Evolutionary conservation across 306 rosid genomes (phyloP), one percentile per base, ranked within the genome.

Genomic region (Luffa acutangula): DNA sequence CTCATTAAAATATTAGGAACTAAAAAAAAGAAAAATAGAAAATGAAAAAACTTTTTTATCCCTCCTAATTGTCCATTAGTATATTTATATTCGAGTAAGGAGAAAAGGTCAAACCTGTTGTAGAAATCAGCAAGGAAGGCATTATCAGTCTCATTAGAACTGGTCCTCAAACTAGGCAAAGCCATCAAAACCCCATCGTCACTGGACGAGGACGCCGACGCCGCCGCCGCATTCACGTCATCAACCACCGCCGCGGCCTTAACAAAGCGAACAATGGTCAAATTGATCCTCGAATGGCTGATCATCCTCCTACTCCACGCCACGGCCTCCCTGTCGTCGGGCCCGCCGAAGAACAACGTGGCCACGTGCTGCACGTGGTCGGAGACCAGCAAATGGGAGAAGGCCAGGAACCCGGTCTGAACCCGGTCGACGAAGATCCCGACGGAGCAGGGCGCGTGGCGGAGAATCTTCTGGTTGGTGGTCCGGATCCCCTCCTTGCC

Each of bases 231-330:
- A 7, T 3, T 2, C 14, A 0, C 49, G 2, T 17, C 82, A 17
- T 13, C 72, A 3, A 85, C 48, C 17, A 87, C 58, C 11, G 87
- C 70, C 0, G 72, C 31, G 31, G 31, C 9, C 0, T 83, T 45
- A 3, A 89, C 17, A 39, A 92, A 95, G 39, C 97, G 60, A 2
- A 95, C 82, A 67, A 95, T 83, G 10, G 98, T 95, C 82, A 95
- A 75, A 54, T 91, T 90, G 3, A 92, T 62, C 1, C 77, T 82
- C 0, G 90, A 75, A 73, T 90, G 89, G 4, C 80, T 81, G 0
- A 97, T 89, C 4, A 95, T 95, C 71, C 97, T 81, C 75, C 87
- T 80, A 82, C 96, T 91, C 97, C 97, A 95, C 2, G 96, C 89
- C 64, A 95, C 81, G 0, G 97, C 98, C 79, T 95, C 97, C 0